phyloP scores from a whole-genome alignment of 1,284 basidiomycete species.

The Cutaneotrichosporon sp. region DNA sequence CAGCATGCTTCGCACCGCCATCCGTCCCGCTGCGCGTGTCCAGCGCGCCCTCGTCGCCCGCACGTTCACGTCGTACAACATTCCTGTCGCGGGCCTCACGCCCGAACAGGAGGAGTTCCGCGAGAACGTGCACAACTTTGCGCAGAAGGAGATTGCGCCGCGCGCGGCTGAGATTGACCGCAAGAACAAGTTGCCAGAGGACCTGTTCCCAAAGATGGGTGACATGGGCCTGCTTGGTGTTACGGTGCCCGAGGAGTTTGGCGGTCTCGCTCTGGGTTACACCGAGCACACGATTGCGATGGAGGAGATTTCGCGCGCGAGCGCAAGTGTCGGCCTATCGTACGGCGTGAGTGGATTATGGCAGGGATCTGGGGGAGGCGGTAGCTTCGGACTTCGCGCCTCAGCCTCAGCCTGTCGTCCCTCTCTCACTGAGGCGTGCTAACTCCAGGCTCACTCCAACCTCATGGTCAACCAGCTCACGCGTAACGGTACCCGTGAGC shows the following conservation, averaged over 20 bases:
- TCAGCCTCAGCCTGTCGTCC: not conserved
- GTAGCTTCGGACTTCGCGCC: not conserved
- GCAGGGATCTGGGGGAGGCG: not conserved
- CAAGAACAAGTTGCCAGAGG: slow-evolving; percentile 74
- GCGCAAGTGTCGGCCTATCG: slow-evolving; percentile 84
- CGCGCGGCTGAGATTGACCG: slow-evolving; percentile 79
- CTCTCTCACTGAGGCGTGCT: not conserved
- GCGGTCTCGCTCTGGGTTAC: slow-evolving; percentile 77
- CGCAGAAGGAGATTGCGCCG: slow-evolving; percentile 74
- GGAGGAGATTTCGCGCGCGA: slow-evolving; percentile 86
- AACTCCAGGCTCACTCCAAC: slow-evolving; percentile 73
- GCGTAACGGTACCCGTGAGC: slow-evolving; percentile 75
- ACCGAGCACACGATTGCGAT: slow-evolving; percentile 86
- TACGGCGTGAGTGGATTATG: slow-evolving; percentile 61
- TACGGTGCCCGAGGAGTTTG: slow-evolving; percentile 75
- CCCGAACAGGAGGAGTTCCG: slow-evolving; percentile 85
- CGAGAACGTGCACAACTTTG: slow-evolving; percentile 72
- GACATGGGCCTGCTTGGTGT: slow-evolving; percentile 73
- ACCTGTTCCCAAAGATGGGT: slow-evolving; percentile 85
- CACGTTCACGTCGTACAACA: slow-evolving; percentile 61
- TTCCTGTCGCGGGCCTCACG: slow-evolving; percentile 73
- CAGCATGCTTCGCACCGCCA: slow-evolving; percentile 1
- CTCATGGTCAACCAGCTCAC: slow-evolving; percentile 68
- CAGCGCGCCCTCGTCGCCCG: slow-evolving; percentile 10
- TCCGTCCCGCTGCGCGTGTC: not conserved